Conservation (phyloP, 805 yeast genomes). For the Pichia pseudocactophila region DNA sequence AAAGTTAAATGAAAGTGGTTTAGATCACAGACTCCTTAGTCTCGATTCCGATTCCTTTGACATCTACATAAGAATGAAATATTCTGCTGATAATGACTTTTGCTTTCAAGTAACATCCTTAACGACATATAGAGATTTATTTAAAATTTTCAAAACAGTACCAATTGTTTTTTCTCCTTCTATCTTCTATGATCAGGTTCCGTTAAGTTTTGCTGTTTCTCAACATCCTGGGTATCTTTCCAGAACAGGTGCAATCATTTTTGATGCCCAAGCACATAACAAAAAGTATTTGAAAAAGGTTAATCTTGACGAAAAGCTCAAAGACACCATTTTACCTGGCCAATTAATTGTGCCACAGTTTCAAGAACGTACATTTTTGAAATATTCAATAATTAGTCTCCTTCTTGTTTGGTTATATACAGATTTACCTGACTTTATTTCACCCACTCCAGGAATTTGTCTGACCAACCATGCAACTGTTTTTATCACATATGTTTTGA, state of each 20-base stretch:
- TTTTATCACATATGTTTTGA: slow-evolving; percentile 21
- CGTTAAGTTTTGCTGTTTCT: slow-evolving; percentile 55
- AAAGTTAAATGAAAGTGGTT: not conserved
- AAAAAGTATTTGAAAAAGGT: slow-evolving; percentile 37
- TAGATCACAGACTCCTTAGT: not conserved
- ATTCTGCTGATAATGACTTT: slow-evolving; percentile 80
- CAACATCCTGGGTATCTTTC: slow-evolving; percentile 75
- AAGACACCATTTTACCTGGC: slow-evolving; percentile 75
- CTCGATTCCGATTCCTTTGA: slow-evolving; percentile 24
- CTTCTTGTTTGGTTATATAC: slow-evolving; percentile 77
- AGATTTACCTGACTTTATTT: slow-evolving; percentile 79
- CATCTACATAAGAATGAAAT: slow-evolving; percentile 71
- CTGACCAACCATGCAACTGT: slow-evolving; percentile 52
- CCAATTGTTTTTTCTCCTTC: slow-evolving; percentile 78
- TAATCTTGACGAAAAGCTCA: slow-evolving; percentile 38
- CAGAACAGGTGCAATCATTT: slow-evolving; percentile 71
- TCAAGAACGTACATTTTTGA: slow-evolving; percentile 38
- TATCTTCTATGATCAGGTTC: slow-evolving; percentile 56
- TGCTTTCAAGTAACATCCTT: slow-evolving; percentile 66
- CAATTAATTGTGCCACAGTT: slow-evolving; percentile 77
- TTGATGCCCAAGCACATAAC: slow-evolving; percentile 48
- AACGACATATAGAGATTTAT: slow-evolving; percentile 50
- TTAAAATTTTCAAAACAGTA: slow-evolving; percentile 51
- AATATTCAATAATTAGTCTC: slow-evolving; percentile 30
- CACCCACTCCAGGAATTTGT: slow-evolving; percentile 90